Conservation (phyloP, 306 rosid genomes). For the Purshia tridentata region DNA sequence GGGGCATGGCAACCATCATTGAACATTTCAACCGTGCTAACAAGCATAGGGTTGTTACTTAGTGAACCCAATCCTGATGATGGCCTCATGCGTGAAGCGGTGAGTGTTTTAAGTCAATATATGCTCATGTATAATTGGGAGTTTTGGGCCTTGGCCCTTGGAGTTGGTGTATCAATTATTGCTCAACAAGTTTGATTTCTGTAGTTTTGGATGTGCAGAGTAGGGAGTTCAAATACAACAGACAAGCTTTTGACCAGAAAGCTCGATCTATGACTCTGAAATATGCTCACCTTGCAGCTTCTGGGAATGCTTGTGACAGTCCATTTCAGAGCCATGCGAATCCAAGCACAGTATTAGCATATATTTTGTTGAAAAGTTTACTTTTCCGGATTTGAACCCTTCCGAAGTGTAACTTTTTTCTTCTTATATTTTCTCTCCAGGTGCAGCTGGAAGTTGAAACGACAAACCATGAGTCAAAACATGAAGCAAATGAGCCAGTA, state of each 20-base stretch:
- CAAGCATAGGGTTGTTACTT: conserved; percentile 39
- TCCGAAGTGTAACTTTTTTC: background rate
- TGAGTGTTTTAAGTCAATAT: conserved; percentile 16
- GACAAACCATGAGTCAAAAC: background rate
- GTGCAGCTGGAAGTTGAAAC: conserved; percentile 23
- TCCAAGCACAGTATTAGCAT: conserved; percentile 17
- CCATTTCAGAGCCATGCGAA: conserved; percentile 1
- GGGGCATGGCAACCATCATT: conserved; percentile 52
- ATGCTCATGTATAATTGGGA: background rate
- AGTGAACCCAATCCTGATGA: conserved; percentile 51
- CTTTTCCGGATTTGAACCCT: background rate
- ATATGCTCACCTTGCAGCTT: conserved; percentile 31
- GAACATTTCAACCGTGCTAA: conserved; percentile 44
- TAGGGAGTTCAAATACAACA: conserved; percentile 42
- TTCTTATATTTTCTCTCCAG: background rate
- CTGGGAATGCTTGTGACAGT: conserved; percentile 19
- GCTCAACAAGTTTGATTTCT: background rate
- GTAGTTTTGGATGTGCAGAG: conserved; percentile 27
- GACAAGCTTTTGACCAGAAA: conserved; percentile 40
- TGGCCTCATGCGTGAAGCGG: conserved; percentile 46
- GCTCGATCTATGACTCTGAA: conserved; percentile 43
- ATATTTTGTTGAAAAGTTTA: background rate
- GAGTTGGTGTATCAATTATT: background rate
- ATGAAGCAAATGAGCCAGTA: background rate
- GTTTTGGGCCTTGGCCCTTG: background rate